Base-by-base conservation (phyloP, 768 basidiomycete species). In the Dioszegia crocea region DNA sequence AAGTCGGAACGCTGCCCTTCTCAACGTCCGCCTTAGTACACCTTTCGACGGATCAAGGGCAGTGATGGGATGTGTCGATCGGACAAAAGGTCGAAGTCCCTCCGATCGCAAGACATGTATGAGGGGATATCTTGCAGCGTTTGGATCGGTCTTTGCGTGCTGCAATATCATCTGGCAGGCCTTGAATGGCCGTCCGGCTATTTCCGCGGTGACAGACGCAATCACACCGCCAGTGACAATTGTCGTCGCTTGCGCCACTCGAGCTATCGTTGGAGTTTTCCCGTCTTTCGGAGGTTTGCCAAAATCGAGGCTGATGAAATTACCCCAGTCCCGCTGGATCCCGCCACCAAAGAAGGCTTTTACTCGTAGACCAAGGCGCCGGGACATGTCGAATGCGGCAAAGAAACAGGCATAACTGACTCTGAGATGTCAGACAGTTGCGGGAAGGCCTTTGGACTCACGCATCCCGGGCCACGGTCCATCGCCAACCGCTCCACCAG, bases 401-500 rank as follows among this genome's bases (percentile, higher is more conserved):
- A 76, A 76, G 63, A 76, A 76, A 41, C 65, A 56, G 38, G 65
- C 64, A 51, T 74, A 76, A 52, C 68, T 70, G 4, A 74, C 26
- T 6, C 70, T 68, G 56, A 6, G 16, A 30, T 30, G 48, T 61
- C 47, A 62, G 56, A 16, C 21, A 14, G 6, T 19, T 12, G 10
- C n/a, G n/a, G n/a, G n/a, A n/a, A n/a, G n/a, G 36, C 14, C 27
- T 26, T 11, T 19, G 16, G 41, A 65, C 70, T 60, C 49, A 69
- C 61, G 70, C 70, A 59, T 76, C 74, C 12, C 74, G 51, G 1
- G 64, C 64, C 2, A 76, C 65, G 2, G 65, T 63, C 71, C 70
- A 76, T 33, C 70, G 19, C 59, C 73, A 74, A 14, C 74, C 74
- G 21, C 62, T 64, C 74, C 74, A 76, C 70, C 70, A 72, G n/a